Evolutionary conservation across 2,329 filamentous ascomycete species (phyloP), one percentile per base, ranked within the genome.

Genomic region (Dactylellina drechsleri): DNA sequence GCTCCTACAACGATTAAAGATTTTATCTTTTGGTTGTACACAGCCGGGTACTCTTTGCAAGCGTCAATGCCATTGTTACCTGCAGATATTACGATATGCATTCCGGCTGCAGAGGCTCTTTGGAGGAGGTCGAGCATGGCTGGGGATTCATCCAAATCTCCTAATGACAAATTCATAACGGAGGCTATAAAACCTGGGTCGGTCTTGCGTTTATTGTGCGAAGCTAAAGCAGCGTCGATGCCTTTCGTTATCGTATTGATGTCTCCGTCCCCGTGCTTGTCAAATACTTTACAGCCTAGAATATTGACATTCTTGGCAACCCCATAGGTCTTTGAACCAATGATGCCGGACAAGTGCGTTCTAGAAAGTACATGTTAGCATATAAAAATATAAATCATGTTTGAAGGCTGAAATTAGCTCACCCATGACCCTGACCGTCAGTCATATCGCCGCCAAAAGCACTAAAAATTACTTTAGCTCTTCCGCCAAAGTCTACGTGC

Each of bases 161-260:
- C 86, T 0, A 89, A 83, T 15, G 85, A 87, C 85, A 89, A 85
- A 81, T 83, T 86, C 70, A 87, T 83, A n/a, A 87, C 85, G 2
- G 85, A 77, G 76, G 62, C 78, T n/a, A 61, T 54, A 53, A 78
- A 79, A 18, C 40, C 12, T 2, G 80, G 79, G 12, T 84, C 81
- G 5, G 82, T 78, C 72, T 81, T 81, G 77, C 83, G 80, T 64
- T 81, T 78, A 40, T 84, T 81, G 80, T 86, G 85, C n/a, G n/a
- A n/a, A 59, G 81, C 75, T 13, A 83, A 80, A 36, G 82, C 82
- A 79, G 81, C 89, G 60, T 82, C 81, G 26, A 82, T 81, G 26
- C 80, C 80, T 4, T 79, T 77, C 50, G 82, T 80, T 62, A 83
- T 83, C 16, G 84, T 81, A 58, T 90, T 83, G 59, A 90, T 83